Percentiles rank a stretch among this genome's conserved stretches.
Conservation (phyloP, 495 filamentous ascomycete species). For the Aspergillus olivimuriae region DNA sequence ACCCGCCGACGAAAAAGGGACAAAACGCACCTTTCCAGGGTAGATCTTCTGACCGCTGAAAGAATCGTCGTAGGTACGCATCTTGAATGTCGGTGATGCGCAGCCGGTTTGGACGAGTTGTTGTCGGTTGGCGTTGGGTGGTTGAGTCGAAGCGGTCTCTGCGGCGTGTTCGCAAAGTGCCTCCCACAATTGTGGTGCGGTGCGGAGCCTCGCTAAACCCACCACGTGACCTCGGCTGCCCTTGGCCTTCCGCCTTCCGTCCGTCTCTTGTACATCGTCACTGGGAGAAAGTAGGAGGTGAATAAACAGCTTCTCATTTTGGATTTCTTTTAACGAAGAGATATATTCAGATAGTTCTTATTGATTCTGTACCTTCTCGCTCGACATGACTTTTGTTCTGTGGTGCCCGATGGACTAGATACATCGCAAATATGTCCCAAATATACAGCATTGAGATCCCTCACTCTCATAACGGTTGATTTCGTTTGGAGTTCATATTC, state of each 20-base stretch:
- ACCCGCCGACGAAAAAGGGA: conserved; percentile 8
- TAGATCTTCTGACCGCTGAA: conserved; percentile 99
- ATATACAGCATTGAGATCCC: too few species aligned
- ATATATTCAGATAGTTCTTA: neutral
- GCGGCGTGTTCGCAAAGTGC: conserved; percentile 27
- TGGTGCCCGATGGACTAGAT: too few species aligned
- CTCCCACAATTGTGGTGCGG: conserved; percentile 45
- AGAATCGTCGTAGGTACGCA: conserved; percentile 97
- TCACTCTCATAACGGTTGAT: too few species aligned
- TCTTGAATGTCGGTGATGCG: conserved; percentile 59
- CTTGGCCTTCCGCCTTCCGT: conserved; percentile 19
- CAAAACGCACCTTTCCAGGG: conserved; percentile 86
- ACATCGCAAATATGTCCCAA: too few species aligned
- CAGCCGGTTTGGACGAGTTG: conserved; percentile 31
- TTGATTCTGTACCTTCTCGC: neutral
- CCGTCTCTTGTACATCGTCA: neutral
- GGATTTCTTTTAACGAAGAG: neutral
- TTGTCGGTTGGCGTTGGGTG: conserved; percentile 47
- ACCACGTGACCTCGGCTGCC: conserved; percentile 41
- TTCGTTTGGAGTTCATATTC: too few species aligned
- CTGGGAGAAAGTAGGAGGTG: neutral
- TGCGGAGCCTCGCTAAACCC: conserved; percentile 41
- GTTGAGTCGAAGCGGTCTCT: conserved; percentile 42
- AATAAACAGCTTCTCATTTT: neutral
- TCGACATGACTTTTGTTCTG: neutral